A percentile compares a stretch with the other conserved stretches of the same genome.
Evolutionary conservation across 2,329 filamentous ascomycete genomes (phyloP).

Genomic region (Colletotrichum tabaci): DNA sequence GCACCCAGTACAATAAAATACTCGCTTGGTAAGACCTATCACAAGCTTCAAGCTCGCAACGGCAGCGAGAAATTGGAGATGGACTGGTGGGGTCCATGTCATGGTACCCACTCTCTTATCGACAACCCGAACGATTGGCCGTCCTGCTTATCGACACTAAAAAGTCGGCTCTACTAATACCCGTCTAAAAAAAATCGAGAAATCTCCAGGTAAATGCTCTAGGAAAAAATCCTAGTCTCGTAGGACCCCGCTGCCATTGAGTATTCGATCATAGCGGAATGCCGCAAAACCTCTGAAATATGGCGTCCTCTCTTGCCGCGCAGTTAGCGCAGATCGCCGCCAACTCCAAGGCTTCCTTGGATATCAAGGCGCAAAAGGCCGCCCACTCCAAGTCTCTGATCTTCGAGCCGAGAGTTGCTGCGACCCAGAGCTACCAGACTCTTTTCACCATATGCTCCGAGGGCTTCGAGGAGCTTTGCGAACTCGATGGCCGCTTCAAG

Average conservation of each 20-base stretch:
- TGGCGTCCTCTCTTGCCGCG: slow-evolving; percentile 90
- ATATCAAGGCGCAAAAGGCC: slow-evolving; percentile 92
- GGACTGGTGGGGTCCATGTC: slow-evolving; percentile 14
- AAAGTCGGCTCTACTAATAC: slow-evolving; percentile 45
- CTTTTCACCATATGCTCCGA: slow-evolving; percentile 90
- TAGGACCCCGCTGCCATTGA: slow-evolving; percentile 39
- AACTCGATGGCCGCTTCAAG: slow-evolving; percentile 84
- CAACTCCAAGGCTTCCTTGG: slow-evolving; percentile 90
- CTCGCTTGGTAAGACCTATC: not conserved
- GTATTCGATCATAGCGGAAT: slow-evolving; percentile 41
- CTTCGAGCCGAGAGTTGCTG: slow-evolving; percentile 88
- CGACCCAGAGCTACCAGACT: slow-evolving; percentile 90
- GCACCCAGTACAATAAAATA: too few species aligned
- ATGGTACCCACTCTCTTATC: slow-evolving; percentile 30
- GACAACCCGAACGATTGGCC: slow-evolving; percentile 40
- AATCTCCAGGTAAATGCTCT: slow-evolving; percentile 42
- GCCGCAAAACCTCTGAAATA: slow-evolving; percentile 54
- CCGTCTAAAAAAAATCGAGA: slow-evolving; percentile 48
- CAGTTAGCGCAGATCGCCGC: slow-evolving; percentile 95
- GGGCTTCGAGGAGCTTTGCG: slow-evolving; percentile 92
- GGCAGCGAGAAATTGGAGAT: not conserved
- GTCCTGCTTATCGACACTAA: slow-evolving; percentile 43
- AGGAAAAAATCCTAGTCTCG: slow-evolving; percentile 24
- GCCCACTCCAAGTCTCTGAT: slow-evolving; percentile 95
- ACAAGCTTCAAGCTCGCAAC: not conserved